Conservation (phyloP, 129 eudicot genomes). For the Flaveria sonorensis region DNA sequence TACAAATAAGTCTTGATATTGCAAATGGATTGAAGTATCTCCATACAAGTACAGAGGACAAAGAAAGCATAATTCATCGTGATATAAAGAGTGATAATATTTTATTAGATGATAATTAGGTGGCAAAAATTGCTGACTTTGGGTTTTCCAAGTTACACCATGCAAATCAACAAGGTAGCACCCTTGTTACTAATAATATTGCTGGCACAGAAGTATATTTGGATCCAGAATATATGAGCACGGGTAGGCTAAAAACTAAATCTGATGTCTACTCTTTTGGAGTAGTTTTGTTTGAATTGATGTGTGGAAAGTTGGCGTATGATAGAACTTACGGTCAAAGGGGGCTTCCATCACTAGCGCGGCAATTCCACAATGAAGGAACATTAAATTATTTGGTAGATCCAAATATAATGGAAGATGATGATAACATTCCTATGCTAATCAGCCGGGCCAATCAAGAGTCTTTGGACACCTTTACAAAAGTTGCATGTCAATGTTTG, state of each 20-base stretch:
- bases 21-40: constrained; percentile 4
- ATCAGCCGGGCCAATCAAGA: neutral
- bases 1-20: constrained; percentile 10
- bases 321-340: neutral
- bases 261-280: neutral
- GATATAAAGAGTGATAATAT: constrained; percentile 7
- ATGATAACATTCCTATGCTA: neutral
- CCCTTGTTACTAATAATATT: neutral
- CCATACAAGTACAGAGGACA: neutral
- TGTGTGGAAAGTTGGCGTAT: neutral
- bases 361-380: neutral
- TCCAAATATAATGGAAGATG: neutral
- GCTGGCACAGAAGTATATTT: neutral
- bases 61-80: neutral
- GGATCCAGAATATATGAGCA: neutral
- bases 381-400: neutral
- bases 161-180: constrained; percentile 1
- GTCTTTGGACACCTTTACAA: neutral
- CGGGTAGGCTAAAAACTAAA: neutral
- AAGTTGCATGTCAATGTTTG: neutral
- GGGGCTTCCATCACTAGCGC: neutral
- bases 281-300: neutral
- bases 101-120: neutral
- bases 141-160: neutral
- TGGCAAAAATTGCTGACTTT: constrained; percentile 1